A percentile compares a stretch with the other conserved stretches of the same genome.
These are phyloP conservation scores for Tricholoma sp. DNA, from an alignment of 768 basidiomycete genomes.

Conservation along the genomic window DNA sequence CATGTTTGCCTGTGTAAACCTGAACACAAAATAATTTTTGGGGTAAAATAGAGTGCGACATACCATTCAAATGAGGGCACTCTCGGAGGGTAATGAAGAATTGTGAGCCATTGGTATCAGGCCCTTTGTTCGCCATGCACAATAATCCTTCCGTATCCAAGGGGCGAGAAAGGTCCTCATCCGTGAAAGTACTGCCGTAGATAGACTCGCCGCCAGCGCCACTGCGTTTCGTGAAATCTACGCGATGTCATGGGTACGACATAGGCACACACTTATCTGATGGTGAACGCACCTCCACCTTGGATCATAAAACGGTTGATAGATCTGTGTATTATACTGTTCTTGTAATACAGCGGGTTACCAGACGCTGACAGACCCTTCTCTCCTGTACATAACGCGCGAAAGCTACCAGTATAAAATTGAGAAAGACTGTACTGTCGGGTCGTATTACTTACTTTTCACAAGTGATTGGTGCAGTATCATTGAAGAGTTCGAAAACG, in stretches of 20 bases:
- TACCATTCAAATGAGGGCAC: conserved; percentile 71
- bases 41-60: conserved; percentile 21
- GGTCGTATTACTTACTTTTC: conserved; percentile 58
- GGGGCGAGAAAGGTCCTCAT: conserved; percentile 65
- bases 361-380: conserved; percentile 65
- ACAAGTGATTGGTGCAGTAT: conserved; percentile 66
- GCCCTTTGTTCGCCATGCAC: conserved; percentile 88
- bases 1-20: conserved; percentile 40
- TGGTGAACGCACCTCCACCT: conserved; percentile 53
- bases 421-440: neutral
- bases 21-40: neutral
- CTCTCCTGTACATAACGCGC: conserved; percentile 83
- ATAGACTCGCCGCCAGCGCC: conserved; percentile 82
- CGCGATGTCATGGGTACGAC: neutral
- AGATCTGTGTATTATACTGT: conserved; percentile 70
- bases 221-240: conserved; percentile 76
- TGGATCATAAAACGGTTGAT: conserved; percentile 80
- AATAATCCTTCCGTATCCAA: conserved; percentile 71
- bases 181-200: conserved; percentile 68
- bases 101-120: conserved; percentile 81
- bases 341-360: conserved; percentile 80
- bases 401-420: conserved; percentile 52
- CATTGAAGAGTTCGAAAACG: conserved; percentile 71
- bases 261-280: neutral
- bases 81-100: conserved; percentile 81